A percentile compares a stretch with the other conserved stretches of the same genome.
These are phyloP conservation scores for Penicillium desertorum DNA, from an alignment of 495 filamentous ascomycete species.

Conservation along the genomic window DNA sequence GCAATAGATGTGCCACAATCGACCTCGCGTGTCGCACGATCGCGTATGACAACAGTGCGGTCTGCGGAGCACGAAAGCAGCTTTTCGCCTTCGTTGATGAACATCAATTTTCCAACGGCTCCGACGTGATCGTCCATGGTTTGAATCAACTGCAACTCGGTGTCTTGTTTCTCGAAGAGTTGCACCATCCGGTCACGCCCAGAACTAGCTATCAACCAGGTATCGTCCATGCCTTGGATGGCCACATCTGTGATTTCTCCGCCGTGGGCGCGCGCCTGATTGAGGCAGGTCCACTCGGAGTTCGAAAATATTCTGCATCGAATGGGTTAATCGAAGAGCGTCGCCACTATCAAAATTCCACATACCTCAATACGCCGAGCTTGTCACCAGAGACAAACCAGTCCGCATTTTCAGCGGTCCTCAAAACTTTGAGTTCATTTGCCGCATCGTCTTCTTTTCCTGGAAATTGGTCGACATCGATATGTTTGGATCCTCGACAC, in stretches of 20 bases:
- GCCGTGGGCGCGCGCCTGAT: constrained; percentile 78
- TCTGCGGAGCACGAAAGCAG: constrained; percentile 87
- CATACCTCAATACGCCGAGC: constrained; percentile 73
- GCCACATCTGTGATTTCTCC: constrained; percentile 83
- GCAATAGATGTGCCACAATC: constrained; percentile 66
- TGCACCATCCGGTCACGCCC: constrained; percentile 89
- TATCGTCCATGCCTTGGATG: constrained; percentile 42
- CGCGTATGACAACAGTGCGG: constrained; percentile 75
- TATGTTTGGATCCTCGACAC: constrained; percentile 58
- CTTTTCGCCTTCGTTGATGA: constrained; percentile 62
- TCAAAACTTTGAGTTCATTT: constrained; percentile 76
- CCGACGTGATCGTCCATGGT: constrained; percentile 79
- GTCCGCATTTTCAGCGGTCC: constrained; percentile 57
- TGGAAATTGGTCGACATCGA: constrained; percentile 66
- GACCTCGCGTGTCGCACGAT: constrained; percentile 65
- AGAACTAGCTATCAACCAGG: constrained; percentile 68
- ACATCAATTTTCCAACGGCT: constrained; percentile 61
- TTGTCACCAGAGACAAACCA: constrained; percentile 81
- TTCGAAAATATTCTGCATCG: constrained; percentile 43
- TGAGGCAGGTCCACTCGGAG: constrained; percentile 50
- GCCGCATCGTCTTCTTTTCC: constrained; percentile 55
- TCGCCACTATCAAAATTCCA: background rate
- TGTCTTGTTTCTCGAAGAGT: constrained; percentile 64
- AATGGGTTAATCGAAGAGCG: constrained; percentile 21
- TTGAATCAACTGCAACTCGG: constrained; percentile 61